These are phyloP conservation scores for Termitomyces sp. DNA, from an alignment of 768 basidiomycete species.

Conservation along the genomic window DNA sequence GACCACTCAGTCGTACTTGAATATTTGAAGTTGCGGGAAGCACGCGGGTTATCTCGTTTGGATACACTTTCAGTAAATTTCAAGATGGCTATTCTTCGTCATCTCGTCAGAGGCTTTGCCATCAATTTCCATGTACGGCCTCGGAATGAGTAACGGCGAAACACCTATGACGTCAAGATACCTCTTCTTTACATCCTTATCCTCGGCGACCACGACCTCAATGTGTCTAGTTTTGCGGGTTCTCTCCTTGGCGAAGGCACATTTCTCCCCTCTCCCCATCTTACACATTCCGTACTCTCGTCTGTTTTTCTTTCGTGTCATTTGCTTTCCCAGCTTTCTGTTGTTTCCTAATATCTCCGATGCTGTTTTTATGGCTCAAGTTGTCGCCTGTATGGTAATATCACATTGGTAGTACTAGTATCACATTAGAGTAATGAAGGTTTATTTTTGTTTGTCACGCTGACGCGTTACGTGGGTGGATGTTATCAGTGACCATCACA, in stretches of 20 bases:
- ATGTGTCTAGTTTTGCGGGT: neutral
- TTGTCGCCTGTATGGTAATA: neutral
- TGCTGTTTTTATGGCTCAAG: neutral
- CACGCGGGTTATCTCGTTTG: constrained; percentile 10
- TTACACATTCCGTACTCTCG: neutral
- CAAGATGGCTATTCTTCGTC: constrained; percentile 12
- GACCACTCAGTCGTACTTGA: constrained; percentile 10
- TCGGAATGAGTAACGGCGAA: neutral
- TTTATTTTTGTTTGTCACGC: neutral
- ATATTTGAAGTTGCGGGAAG: constrained; percentile 10
- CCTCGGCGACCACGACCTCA: neutral
- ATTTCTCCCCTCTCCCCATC: no score
- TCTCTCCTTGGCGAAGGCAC: neutral
- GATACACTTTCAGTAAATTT: constrained; percentile 12
- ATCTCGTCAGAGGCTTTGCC: constrained; percentile 7
- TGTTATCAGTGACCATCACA: constrained; percentile 9
- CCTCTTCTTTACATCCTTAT: neutral
- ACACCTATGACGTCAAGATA: neutral
- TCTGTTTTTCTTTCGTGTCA: neutral
- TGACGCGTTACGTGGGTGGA: neutral
- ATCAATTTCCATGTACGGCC: constrained; percentile 2
- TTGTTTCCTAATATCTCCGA: neutral
- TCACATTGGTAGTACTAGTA: neutral
- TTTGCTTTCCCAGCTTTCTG: neutral
- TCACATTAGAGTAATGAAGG: neutral